Conservation (phyloP, 306 rosid genomes). For the Prinsepia uniflora region DNA sequence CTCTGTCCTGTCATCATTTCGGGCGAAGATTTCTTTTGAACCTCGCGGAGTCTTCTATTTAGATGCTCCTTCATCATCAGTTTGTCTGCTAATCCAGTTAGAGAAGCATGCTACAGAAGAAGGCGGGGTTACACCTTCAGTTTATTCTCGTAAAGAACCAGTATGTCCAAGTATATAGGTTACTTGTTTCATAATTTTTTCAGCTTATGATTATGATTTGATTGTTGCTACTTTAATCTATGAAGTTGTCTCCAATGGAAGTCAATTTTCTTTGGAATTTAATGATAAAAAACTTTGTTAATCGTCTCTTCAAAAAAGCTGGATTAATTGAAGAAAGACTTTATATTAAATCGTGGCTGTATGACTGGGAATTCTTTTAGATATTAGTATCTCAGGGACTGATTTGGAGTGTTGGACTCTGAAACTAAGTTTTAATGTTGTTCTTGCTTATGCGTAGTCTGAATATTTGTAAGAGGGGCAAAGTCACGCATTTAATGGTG, state of each 20-base stretch:
- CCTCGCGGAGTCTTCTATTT: conserved; percentile 77
- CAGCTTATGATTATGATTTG: conserved; percentile 1
- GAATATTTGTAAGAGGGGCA: too few relatives aligned
- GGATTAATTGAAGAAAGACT: too few relatives aligned
- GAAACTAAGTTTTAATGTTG: too few relatives aligned
- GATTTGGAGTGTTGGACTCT: too few relatives aligned
- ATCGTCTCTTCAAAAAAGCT: too few relatives aligned
- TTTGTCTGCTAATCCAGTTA: conserved; percentile 90
- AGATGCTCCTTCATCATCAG: conserved; percentile 92
- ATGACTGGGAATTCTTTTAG: too few relatives aligned
- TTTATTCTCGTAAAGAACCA: conserved; percentile 93
- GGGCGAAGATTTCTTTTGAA: conserved; percentile 52
- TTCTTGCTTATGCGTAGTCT: too few relatives aligned
- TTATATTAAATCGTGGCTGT: too few relatives aligned
- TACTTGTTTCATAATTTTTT: conserved; percentile 3
- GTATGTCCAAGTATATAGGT: conserved; percentile 46
- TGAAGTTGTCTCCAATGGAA: not conserved
- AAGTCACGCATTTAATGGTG: too few relatives aligned
- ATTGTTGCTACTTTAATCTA: not conserved
- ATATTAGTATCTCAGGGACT: too few relatives aligned
- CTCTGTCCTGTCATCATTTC: conserved; percentile 22
- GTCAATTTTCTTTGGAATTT: not conserved
- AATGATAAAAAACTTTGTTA: too few relatives aligned
- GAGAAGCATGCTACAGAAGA: conserved; percentile 97
- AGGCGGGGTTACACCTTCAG: conserved; percentile 90